Base-by-base conservation (phyloP, 164 flowering plant genomes). In the Hamamelis virginiana region DNA sequence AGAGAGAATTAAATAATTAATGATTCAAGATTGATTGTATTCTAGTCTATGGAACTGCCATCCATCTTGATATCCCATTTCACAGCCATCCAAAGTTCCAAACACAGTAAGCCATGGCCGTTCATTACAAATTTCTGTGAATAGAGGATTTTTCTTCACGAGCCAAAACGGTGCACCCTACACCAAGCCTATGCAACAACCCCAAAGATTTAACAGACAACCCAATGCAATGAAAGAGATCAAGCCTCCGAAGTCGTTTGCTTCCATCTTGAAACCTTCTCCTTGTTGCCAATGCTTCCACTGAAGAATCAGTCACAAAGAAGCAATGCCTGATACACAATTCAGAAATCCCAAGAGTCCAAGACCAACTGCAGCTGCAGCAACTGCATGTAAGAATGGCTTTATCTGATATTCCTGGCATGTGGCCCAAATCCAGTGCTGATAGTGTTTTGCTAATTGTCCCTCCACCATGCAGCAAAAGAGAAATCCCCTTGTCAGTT, bases 41-140 rank as follows among this genome's bases (percentile, higher is more conserved):
- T 21, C 46, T 21, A 53, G 52, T 48, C 18, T 51, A 55, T 78
- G 84, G 46, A 57, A 78, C 8, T 76, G 74, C 80, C 88, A 84
- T 11, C 83, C 86, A 70, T 77, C 81, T 45, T 68, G 73, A 52
- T 84, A 85, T 45, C 86, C 84, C 73, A 85, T 67, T 73, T 85
- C 84, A 62, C 86, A 85, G 48, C 83, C 88, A 46, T 68, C 80
- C 52, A n/a, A n/a, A n/a, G n/a, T n/a, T n/a, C n/a, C n/a, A 67
- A 62, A 63, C 88, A 84, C 8, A 82, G 77, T 80, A 68, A 84
- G 71, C 81, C 83, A 77, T 8, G 81, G 81, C 22, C 82, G 66
- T 46, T 61, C 59, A 21, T 21, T 9, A 19, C 33, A 65, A 38
- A 75, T 66, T 48, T 46, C 69, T 12, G 23, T 25, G 0, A 73